phyloP scores from a whole-genome alignment of 2,329 filamentous ascomycete species.

The Aspergillus quadrilineatus region DNA sequence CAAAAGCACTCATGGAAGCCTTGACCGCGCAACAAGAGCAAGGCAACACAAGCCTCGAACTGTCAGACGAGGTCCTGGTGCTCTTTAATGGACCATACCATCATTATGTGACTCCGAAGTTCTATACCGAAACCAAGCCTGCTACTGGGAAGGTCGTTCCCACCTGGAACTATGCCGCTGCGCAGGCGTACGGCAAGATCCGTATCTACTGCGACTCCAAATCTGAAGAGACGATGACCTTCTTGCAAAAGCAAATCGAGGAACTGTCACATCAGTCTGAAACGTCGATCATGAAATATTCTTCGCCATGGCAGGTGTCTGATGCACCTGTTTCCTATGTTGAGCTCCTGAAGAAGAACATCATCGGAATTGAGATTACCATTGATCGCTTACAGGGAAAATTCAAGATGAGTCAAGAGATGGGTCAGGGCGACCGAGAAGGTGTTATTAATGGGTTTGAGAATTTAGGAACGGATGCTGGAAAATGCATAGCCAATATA shows the following conservation, averaged over 20 bases:
- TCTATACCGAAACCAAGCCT: conserved; percentile 66
- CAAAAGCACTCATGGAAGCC: conserved; percentile 59
- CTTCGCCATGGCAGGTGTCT: conserved; percentile 52
- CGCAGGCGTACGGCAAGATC: conserved; percentile 61
- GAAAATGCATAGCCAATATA: conserved; percentile 31
- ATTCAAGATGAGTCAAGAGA: conserved; percentile 68
- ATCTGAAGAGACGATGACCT: conserved; percentile 47
- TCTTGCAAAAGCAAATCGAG: conserved; percentile 37
- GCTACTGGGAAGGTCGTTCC: conserved; percentile 65
- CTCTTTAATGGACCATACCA: conserved; percentile 61
- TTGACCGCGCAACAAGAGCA: conserved; percentile 24
- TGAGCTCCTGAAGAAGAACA: conserved; percentile 56
- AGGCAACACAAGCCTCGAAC: conserved; percentile 28
- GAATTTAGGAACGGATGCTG: conserved; percentile 42
- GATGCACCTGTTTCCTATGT: conserved; percentile 61
- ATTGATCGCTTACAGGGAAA: conserved; percentile 59
- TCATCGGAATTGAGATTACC: conserved; percentile 61
- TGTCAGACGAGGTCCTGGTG: conserved; percentile 58
- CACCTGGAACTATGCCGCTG: conserved; percentile 69
- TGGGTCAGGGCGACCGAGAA: conserved; percentile 51
- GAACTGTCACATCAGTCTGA: conserved; percentile 49
- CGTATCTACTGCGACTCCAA: conserved; percentile 55
- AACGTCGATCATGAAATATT: conserved; percentile 57
- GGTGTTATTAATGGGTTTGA: conserved; percentile 61
- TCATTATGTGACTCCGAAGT: conserved; percentile 68